Evolutionary conservation across 2,329 filamentous ascomycete species (phyloP).

Genomic region (Cercospora citrullina): DNA sequence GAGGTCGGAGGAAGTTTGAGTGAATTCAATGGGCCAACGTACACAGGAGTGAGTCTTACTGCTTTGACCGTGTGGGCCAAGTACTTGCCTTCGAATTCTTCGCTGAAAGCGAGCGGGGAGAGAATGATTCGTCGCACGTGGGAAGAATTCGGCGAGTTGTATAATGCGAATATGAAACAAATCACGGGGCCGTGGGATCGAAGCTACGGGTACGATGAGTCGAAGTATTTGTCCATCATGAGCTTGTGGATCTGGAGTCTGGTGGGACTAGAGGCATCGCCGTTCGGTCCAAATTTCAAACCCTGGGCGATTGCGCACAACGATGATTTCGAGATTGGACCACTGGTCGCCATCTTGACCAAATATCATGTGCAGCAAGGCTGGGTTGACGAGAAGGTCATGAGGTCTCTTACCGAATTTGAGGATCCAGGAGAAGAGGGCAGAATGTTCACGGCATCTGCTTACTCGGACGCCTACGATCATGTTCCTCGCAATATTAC

Average conservation of each 20-base stretch:
- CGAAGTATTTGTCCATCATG: slow-evolving; percentile 60
- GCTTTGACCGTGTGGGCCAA: slow-evolving; percentile 61
- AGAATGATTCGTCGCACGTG: slow-evolving; percentile 59
- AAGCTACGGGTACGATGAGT: slow-evolving; percentile 65
- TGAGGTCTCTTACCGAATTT: slow-evolving; percentile 50
- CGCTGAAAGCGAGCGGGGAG: slow-evolving; percentile 55
- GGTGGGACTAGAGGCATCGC: slow-evolving; percentile 50
- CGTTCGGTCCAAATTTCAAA: slow-evolving; percentile 37
- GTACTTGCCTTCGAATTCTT: slow-evolving; percentile 56
- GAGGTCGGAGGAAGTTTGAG: slow-evolving; percentile 56
- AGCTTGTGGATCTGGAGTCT: slow-evolving; percentile 61
- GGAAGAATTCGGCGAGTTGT: slow-evolving; percentile 52
- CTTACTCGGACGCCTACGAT: slow-evolving; percentile 62
- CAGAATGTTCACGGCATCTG: slow-evolving; percentile 48
- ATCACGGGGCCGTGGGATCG: slow-evolving; percentile 66
- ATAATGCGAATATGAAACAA: slow-evolving; percentile 60
- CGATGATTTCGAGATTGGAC: slow-evolving; percentile 60
- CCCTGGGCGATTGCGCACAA: slow-evolving; percentile 59
- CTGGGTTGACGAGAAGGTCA: slow-evolving; percentile 46
- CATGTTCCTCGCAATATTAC: slow-evolving; percentile 58
- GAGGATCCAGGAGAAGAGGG: slow-evolving; percentile 14
- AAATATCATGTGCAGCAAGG: slow-evolving; percentile 47
- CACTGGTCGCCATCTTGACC: slow-evolving; percentile 58
- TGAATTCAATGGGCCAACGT: slow-evolving; percentile 64
- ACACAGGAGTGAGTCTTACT: slow-evolving; percentile 62